phyloP scores from a whole-genome alignment of 1,139 yeast species.

The Protomyces macrosporus region DNA sequence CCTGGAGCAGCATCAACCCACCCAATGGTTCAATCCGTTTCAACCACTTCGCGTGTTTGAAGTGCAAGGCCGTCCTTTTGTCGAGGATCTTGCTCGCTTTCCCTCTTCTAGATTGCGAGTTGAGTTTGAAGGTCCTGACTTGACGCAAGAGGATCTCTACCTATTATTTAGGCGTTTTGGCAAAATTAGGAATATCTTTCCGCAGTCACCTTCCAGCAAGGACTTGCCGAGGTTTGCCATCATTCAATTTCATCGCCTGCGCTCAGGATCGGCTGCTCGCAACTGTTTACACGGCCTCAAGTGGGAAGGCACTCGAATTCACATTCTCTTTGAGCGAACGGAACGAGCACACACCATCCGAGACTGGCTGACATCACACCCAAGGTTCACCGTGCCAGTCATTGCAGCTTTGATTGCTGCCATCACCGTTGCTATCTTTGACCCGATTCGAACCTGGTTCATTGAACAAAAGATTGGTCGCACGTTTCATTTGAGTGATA shows the following conservation, averaged over 20 bases:
- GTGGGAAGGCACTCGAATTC: conserved; percentile 57
- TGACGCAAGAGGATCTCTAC: conserved; percentile 76
- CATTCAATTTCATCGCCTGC: conserved; percentile 51
- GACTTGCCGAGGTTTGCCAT: conserved; percentile 48
- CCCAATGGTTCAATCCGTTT: conserved; percentile 40
- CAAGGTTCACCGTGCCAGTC: conserved; percentile 70
- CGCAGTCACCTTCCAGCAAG: conserved; percentile 45
- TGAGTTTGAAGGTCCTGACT: conserved; percentile 57
- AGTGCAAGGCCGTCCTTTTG: conserved; percentile 93
- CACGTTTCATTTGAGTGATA: conserved; percentile 35
- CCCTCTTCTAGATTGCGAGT: conserved; percentile 63
- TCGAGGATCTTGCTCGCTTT: conserved; percentile 71
- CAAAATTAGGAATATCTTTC: conserved; percentile 64
- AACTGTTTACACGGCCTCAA: conserved; percentile 75
- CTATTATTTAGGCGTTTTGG: conserved; percentile 77
- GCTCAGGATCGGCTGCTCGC: conserved; percentile 79
- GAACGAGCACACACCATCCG: conserved; percentile 40
- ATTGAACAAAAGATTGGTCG: conserved; percentile 68
- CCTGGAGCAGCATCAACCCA: conserved; percentile 28
- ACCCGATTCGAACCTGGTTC: conserved; percentile 82
- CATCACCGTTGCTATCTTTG: conserved; percentile 77
- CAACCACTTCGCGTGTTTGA: conserved; percentile 53
- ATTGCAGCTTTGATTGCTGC: conserved; percentile 63
- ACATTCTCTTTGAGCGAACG: conserved; percentile 66
- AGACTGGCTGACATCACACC: conserved; percentile 64